Evolutionary conservation across 306 rosid genomes (phyloP).

Genomic region (Lagenaria siceraria): DNA sequence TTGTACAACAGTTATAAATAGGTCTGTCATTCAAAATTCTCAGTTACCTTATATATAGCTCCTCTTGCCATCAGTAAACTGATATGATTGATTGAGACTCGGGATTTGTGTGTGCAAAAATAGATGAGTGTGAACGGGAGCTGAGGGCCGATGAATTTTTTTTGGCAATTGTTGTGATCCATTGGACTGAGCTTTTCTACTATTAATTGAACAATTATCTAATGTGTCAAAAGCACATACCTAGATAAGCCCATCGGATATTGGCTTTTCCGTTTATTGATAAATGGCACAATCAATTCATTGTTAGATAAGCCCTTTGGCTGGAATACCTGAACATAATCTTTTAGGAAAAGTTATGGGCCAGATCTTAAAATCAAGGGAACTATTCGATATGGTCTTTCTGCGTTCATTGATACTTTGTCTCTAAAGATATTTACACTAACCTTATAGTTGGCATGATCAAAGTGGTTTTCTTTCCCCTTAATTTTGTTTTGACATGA

Average conservation of each 20-base stretch:
- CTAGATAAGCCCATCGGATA: not conserved
- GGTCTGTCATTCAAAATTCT: conserved; percentile 24
- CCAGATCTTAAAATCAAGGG: not conserved
- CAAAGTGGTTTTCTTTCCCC: not conserved
- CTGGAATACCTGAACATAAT: not conserved
- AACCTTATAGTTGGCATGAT: not conserved
- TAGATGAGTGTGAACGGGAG: not conserved
- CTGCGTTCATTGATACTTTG: not conserved
- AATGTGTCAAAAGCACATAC: not conserved
- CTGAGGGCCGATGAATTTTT: not conserved
- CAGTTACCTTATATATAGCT: not conserved
- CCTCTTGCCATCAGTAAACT: not conserved
- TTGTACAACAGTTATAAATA: conserved; percentile 62
- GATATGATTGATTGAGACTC: not conserved
- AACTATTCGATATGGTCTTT: not conserved
- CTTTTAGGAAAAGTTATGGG: not conserved
- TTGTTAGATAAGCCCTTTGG: not conserved
- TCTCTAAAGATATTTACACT: not conserved
- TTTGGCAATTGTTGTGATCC: not conserved
- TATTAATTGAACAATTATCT: not conserved
- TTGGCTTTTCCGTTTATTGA: not conserved
- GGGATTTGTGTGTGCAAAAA: not conserved
- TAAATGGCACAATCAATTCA: not conserved
- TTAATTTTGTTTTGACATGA: not conserved
- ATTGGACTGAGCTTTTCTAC: not conserved